Evolutionary conservation across 306 rosid species (phyloP), one percentile per base, ranked within the genome.

Genomic region (Corylus avellana): DNA sequence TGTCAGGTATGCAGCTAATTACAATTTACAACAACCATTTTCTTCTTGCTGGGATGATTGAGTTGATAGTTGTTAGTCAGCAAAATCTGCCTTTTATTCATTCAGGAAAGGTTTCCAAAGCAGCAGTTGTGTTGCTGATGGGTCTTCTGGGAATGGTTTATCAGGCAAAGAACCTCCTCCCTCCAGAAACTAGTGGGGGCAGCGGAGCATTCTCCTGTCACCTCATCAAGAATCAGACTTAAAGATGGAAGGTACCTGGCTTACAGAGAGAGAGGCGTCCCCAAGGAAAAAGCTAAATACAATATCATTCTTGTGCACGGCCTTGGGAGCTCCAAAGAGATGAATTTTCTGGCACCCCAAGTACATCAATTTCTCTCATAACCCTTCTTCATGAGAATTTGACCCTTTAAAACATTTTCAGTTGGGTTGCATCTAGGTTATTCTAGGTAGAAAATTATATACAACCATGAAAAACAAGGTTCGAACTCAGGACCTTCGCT

Each of bases 121-220:
- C 86, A 17, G 92, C 86, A 35, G 78, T 78, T 75, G 85, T 86
- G 54, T 77, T 87, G 91, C 67, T 89, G 79, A 82, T 91, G 61
- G 93, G 94, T 76, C 84, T 91, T 78, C 77, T 91, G 48, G 98
- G 98, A 84, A 87, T 90, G 91, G 84, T 85, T 85, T 90, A 88
- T 78, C 89, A 88, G 86, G 91, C 86, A 18, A 79, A 88, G 48
- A 82, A 84, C 54, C 75, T 77, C 29, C 84, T 75, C 54, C 85
- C 87, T 5, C 48, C 87, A 10, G 77, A 74, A 58, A 79, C 46
- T 13, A 48, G 25, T 50, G 86, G 51, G 51, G 17, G 22, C 72
- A 29, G 66, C 12, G 22, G 71, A 78, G 56, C 72, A 78, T 56
- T 76, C 77, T 77, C 53, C 76, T n/a, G 48, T 20, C 8, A 67